Evolutionary conservation across 495 filamentous ascomycete genomes (phyloP).

Genomic region (Diplogelasinospora grovesii): DNA sequence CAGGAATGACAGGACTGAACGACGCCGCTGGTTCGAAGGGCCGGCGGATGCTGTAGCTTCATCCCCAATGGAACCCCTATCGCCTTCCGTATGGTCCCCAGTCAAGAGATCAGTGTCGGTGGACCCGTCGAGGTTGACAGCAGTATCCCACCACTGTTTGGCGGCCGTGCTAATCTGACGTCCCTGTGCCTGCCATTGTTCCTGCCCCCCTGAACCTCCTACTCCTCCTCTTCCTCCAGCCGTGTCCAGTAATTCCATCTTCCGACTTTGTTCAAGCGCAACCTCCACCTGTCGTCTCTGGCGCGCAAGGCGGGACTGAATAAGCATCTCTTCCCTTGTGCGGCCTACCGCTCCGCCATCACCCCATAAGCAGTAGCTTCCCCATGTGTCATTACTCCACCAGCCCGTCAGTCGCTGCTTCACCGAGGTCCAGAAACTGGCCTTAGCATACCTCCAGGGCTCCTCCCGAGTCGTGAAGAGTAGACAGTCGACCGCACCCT

Average conservation of each 20-base stretch:
- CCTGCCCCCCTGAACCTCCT: constrained; percentile 1
- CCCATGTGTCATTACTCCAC: constrained; percentile 3
- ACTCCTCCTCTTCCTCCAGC: constrained; percentile 3
- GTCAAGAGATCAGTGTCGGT: too few relatives aligned
- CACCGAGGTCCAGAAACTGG: constrained; percentile 36
- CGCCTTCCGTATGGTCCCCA: too few relatives aligned
- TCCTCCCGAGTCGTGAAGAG: constrained; percentile 60
- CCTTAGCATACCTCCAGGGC: constrained; percentile 58
- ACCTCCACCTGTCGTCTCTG: constrained; percentile 35
- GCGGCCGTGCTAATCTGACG: neutral
- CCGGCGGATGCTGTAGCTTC: too few relatives aligned
- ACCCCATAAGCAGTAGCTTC: too few relatives aligned
- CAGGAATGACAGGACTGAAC: too few relatives aligned
- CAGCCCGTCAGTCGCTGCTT: constrained; percentile 13
- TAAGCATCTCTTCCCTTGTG: constrained; percentile 39
- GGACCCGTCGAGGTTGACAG: constrained; percentile 8
- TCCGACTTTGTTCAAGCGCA: constrained; percentile 19
- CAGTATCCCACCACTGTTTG: constrained; percentile 24
- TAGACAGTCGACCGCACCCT: constrained; percentile 59
- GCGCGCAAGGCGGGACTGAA: constrained; percentile 38
- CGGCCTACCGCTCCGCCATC: constrained; percentile 23
- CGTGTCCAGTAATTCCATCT: too few relatives aligned
- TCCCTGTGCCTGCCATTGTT: too few relatives aligned
- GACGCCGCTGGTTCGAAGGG: too few relatives aligned
- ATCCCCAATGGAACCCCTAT: too few relatives aligned